Evolutionary conservation across 352 stramenopile genomes (phyloP).

Genomic region (Aphanomyces euteiches): DNA sequence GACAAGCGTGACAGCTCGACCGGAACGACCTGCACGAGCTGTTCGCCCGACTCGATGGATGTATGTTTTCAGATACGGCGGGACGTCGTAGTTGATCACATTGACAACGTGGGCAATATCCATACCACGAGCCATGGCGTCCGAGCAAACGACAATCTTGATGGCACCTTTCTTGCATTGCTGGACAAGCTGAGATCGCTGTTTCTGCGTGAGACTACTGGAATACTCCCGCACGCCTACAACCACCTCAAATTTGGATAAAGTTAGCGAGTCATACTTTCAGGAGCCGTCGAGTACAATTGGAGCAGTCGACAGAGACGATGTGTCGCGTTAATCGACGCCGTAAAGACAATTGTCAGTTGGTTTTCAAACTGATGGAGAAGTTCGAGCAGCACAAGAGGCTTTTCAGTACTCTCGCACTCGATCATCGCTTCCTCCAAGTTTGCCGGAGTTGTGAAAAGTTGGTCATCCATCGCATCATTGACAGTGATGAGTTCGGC

Average conservation of each 20-base stretch:
- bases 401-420: slow-evolving; percentile 93
- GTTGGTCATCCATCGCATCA: slow-evolving; percentile 49
- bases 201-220: slow-evolving; percentile 74
- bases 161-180: slow-evolving; percentile 64
- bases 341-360: slow-evolving; percentile 94
- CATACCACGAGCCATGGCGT: slow-evolving; percentile 91
- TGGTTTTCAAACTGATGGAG: slow-evolving; percentile 73
- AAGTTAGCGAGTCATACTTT: slow-evolving; percentile 15
- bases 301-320: slow-evolving; percentile 93
- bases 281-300: slow-evolving; percentile 44
- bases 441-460: slow-evolving; percentile 76
- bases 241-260: slow-evolving; percentile 36
- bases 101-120: slow-evolving; percentile 89
- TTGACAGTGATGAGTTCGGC: slow-evolving; percentile 87
- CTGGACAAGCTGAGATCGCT: slow-evolving; percentile 67
- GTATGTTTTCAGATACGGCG: slow-evolving; percentile 89
- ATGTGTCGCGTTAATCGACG: slow-evolving; percentile 95
- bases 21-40: slow-evolving; percentile 70
- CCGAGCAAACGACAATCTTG: slow-evolving; percentile 86
- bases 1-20: slow-evolving; percentile 71
- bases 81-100: slow-evolving; percentile 94
- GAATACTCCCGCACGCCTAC: slow-evolving; percentile 68
- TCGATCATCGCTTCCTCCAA: slow-evolving; percentile 88
- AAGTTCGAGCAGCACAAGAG: slow-evolving; percentile 91
- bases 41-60: slow-evolving; percentile 84